Evolutionary conservation across 768 basidiomycete species (phyloP).

Genomic region (Omphalotus guepiniiformis): DNA sequence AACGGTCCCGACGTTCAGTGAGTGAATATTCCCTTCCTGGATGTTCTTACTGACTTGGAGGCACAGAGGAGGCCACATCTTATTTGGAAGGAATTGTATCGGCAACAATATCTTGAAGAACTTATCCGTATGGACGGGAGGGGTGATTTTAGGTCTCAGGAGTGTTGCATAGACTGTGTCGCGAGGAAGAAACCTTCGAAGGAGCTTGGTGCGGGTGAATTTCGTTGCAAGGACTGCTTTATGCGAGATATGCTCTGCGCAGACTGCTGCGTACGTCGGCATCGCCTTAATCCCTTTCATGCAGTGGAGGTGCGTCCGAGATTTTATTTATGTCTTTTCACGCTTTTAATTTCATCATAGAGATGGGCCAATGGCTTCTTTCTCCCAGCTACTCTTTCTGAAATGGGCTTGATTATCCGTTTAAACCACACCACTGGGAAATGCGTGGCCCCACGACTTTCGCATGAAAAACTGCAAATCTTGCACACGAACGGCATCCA

Average conservation of each 20-base stretch:
- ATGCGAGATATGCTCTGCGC: background rate
- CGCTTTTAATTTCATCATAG: slow-evolving; percentile 9
- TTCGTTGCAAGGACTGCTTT: slow-evolving; percentile 14
- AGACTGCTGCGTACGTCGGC: slow-evolving; percentile 7
- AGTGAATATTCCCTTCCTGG: too few relatives aligned
- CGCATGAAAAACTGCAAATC: slow-evolving; percentile 5
- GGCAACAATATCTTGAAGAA: slow-evolving; percentile 12
- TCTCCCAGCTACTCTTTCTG: slow-evolving; percentile 3
- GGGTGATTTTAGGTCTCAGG: slow-evolving; percentile 3
- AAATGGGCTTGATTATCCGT: slow-evolving; percentile 12
- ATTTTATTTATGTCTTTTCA: background rate
- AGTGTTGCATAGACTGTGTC: slow-evolving; percentile 10
- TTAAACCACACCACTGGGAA: slow-evolving; percentile 10
- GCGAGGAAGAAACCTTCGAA: background rate
- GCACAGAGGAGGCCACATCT: background rate
- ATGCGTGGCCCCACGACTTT: slow-evolving; percentile 9
- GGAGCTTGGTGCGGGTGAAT: background rate
- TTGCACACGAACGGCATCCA: slow-evolving; percentile 19
- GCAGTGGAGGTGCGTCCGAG: slow-evolving; percentile 1
- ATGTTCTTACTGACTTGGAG: too few relatives aligned
- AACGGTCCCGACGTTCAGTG: too few relatives aligned
- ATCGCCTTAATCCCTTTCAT: slow-evolving; percentile 4
- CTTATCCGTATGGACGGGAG: slow-evolving; percentile 8
- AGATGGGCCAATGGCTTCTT: slow-evolving; percentile 13
- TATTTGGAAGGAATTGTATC: slow-evolving; percentile 8